Evolutionary conservation across 352 stramenopile species (phyloP).

Genomic region (Globisporangium irregulare): DNA sequence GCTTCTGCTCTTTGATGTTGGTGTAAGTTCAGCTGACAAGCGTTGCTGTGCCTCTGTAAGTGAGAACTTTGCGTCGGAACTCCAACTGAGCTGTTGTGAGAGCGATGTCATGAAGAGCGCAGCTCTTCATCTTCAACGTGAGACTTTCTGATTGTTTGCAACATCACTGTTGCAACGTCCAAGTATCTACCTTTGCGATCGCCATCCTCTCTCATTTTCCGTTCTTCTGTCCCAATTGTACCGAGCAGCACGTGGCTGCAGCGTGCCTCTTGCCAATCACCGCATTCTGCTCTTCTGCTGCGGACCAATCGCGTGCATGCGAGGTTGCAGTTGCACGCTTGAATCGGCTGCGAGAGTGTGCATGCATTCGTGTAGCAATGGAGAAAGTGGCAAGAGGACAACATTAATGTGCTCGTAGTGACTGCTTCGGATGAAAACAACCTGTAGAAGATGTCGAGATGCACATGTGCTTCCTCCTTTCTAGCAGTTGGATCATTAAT

Average conservation of each 20-base stretch:
- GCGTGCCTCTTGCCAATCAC: constrained; percentile 13
- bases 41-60: no score
- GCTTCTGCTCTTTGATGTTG: not conserved
- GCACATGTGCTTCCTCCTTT: not conserved
- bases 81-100: no score
- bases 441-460: not conserved
- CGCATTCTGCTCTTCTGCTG: not conserved
- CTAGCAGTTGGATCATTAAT: no score
- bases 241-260: not conserved
- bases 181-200: not conserved
- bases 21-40: not conserved
- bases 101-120: not conserved
- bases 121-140: not conserved
- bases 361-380: not conserved
- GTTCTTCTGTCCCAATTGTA: not conserved
- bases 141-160: not conserved
- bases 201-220: not conserved
- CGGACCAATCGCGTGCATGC: not conserved
- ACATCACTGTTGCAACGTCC: not conserved
- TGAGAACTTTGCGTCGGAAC: no score
- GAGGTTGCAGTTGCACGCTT: not conserved
- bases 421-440: not conserved
- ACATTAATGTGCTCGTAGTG: not conserved
- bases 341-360: not conserved
- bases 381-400: not conserved